Base-by-base conservation (phyloP, 352 stramenopile species). In the Nothophytophthora sp. region DNA sequence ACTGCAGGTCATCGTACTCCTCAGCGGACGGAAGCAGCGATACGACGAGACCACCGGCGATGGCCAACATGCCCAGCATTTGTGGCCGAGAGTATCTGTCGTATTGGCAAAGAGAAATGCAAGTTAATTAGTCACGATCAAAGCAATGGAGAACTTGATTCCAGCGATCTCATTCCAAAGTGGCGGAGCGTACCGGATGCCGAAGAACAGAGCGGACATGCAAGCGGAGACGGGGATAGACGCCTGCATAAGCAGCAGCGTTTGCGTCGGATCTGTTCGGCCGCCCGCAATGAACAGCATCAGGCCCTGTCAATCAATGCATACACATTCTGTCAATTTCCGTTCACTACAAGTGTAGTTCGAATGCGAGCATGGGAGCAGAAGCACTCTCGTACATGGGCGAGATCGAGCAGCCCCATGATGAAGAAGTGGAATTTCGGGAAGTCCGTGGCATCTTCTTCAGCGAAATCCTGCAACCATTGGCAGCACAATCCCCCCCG, bases 381-480 rank as follows among this genome's bases (percentile, higher is more conserved):
- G 10, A 23, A 36, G 20, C 23, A 44, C 25, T 6, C 30, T 47
- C 67, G 51, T 70, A 93, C 86, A 24, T 96, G 83, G 41, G 85
- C 39, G 13, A 94, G 62, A 23, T 96, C 86, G 34, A 96, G 69
- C 41, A 94, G 67, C 3, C 78, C 83, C 86, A 96, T 96, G 50
- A 87, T 55, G 16, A 93, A 88, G 54, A 96, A 96, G 54, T 92
- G 80, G 28, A 89, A 70, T 57, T 96, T 96, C 0, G 86, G 80
- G 58, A 94, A 94, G 29, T 94, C 82, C 52, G 73, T 88, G 15
- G 86, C 69, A 35, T 96, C 83, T 35, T 96, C 82, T 60, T 94
- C 83, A 33, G 87, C 76, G 29, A 90, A 82, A 68, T 92, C 80
- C 83, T 96, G 55, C 20, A 55, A 25, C n/a, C 3, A 19, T 5